Base-by-base conservation (phyloP, 192 early-diverging fungal species). In the Gamsiella multidivaricata region DNA sequence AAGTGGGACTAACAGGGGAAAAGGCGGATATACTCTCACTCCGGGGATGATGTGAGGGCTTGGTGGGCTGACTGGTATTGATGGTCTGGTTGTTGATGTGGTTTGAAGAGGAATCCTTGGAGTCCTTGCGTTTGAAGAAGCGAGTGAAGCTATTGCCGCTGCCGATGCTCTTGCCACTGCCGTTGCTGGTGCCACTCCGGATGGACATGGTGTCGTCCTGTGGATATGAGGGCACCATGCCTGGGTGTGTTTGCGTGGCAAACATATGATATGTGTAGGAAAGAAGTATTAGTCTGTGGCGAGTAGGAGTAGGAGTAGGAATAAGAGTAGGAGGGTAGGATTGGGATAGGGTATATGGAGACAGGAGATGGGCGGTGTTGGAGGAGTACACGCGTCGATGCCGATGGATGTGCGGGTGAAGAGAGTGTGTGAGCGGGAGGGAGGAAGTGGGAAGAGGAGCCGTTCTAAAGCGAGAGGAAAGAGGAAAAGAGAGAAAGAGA, bases 1-100 rank as follows among this genome's bases (percentile, higher is more conserved):
- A 53, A 41, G 51, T 11, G 28, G 61, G 61, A 11, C 43, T 26
- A 23, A 47, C 37, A 31, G 55, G 53, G 14, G 37, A 10, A 14
- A 39, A 14, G 2, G 69, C 46, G 25, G 61, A 72, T 62, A 64
- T 51, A 33, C 69, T 72, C 8, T 45, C 61, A 34, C 53, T 64
- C 37, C 61, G 58, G 42, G 10, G 5, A 17, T 57, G 29, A 5
- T 51, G 34, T 43, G 63, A 1, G 61, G 51, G 47, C 10, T 54
- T 33, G 51, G 53, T 50, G 32, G 25, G 29, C 25, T 43, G 17
- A 22, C 51, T 52, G 32, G 32, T 51, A n/a, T 63, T 49, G 31
- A n/a, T 22, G 39, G 39, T 14, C 8, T 61, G 3, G 45, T 49
- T 5, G 29, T 28, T 22, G 12, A 15, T 25, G 33, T 64, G 29